Percentiles rank a stretch among this genome's conserved stretches.
Evolutionary conservation across 192 early-diverging fungal species (phyloP).

Genomic region (Coemansia sp.): DNA sequence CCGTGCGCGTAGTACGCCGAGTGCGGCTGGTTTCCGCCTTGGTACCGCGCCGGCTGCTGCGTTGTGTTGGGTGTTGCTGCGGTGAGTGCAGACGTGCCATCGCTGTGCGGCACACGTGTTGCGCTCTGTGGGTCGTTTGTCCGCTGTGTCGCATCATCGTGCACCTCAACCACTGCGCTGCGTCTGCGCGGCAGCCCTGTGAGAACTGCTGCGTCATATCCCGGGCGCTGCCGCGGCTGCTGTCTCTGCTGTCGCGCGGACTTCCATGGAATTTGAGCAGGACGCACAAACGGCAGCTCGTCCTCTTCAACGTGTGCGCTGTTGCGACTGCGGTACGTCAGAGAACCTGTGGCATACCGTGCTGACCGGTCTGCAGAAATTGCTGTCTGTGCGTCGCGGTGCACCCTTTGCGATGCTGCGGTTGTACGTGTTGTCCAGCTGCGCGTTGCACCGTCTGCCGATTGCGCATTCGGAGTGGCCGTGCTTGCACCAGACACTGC

Average conservation of each 20-base stretch:
- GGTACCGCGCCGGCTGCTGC: slow-evolving; percentile 37
- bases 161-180: slow-evolving; percentile 39
- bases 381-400: neutral
- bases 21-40: slow-evolving; percentile 46
- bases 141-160: slow-evolving; percentile 13
- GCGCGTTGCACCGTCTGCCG: slow-evolving; percentile 10
- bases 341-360: slow-evolving; percentile 19
- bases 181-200: slow-evolving; percentile 7
- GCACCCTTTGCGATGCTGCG: neutral
- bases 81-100: slow-evolving; percentile 1
- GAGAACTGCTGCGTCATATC: neutral
- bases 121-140: neutral
- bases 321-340: slow-evolving; percentile 42
- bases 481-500: neutral
- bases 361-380: slow-evolving; percentile 11
- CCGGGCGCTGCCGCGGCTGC: slow-evolving; percentile 7
- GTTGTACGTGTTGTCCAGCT: slow-evolving; percentile 11
- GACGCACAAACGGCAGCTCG: slow-evolving; percentile 44
- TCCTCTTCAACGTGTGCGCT: slow-evolving; percentile 49
- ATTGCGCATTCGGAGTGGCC: slow-evolving; percentile 1
- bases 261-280: slow-evolving; percentile 21
- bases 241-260: slow-evolving; percentile 5
- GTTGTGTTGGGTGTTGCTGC: neutral
- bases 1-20: slow-evolving; percentile 52
- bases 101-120: neutral